Evolutionary conservation across 108 stramenopile species (phyloP), one percentile per base, ranked within the genome.

Genomic region (Bacterosira constricta): DNA sequence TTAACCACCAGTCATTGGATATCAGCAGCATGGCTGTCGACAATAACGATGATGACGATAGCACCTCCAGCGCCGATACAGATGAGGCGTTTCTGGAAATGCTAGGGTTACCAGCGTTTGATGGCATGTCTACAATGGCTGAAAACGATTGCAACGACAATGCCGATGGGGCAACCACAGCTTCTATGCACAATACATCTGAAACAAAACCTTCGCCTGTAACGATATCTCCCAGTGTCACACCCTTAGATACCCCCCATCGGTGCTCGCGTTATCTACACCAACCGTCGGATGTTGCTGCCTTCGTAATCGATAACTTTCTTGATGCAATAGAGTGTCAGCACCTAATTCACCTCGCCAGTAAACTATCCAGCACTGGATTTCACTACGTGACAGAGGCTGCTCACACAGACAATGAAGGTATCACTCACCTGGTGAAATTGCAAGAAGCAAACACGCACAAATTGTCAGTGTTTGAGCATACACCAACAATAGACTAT

Each of bases 401-500:
- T 0, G 47, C 69, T 8, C 88, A 91, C 47, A 75, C 54, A 12
- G 81, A 83, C 21, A 62, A 77, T 15, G 85, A 84, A 34, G 88
- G 90, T 4, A 66, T 71, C 1, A 55, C 68, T 7, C 79, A 85
- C 35, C 46, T 38, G 0, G 88, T 91, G 5, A 36, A 73, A 46
- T 35, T 91, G 7, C 86, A 84, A 50, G 53, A 71, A 36, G 68
- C 86, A 29, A 88, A 89, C 72, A 83, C 56, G 32, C 90, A 91
- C 71, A 91, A 91, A 63, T 54, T 91, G 7, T 77, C 83, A 25
- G 90, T 89, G 7, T 86, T 91, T 69, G 66, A 84, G 12, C 79
- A 86, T 49, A 0, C 46, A 7, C 32, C 39, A 37, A 76, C 79
- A 27, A 59, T 83, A 27, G 55, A 81, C 29, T 32, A 26, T 13